These are phyloP conservation scores for Penicillium oxalicum DNA, from an alignment of 2,329 filamentous ascomycete genomes.

Conservation along the genomic window DNA sequence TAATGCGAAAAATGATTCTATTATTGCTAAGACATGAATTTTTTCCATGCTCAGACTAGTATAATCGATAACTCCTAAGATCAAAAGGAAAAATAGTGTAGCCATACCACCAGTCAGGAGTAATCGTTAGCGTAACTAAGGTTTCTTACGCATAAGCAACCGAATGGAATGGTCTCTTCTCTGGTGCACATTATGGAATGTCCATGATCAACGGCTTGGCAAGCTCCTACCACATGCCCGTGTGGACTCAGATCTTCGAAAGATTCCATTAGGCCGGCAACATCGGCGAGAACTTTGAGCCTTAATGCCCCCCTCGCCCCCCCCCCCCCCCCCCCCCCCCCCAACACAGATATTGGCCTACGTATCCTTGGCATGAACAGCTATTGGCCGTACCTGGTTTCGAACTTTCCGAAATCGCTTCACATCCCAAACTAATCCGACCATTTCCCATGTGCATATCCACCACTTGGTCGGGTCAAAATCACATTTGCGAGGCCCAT, in stretches of 20 bases:
- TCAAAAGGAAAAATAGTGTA: constrained; percentile 64
- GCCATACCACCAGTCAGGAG: constrained; percentile 66
- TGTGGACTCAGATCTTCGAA: constrained; percentile 58
- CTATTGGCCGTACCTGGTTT: no score
- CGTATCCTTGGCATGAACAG: no score
- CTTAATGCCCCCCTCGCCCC: constrained; percentile 59
- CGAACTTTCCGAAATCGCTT: no score
- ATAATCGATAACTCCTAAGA: constrained; percentile 71
- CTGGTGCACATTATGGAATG: constrained; percentile 63
- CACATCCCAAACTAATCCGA: no score
- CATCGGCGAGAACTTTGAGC: constrained; percentile 47
- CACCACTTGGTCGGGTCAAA: constrained; percentile 1
- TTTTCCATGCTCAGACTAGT: constrained; percentile 46
- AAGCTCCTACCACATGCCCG: constrained; percentile 52
- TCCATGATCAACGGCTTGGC: constrained; percentile 63
- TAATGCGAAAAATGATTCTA: not conserved
- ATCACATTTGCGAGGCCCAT: constrained; percentile 5
- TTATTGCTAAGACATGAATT: not conserved
- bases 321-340: constrained; percentile 50
- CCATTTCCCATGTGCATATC: no score
- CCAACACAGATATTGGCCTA: constrained; percentile 12
- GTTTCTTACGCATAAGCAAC: constrained; percentile 62
- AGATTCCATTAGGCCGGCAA: constrained; percentile 46
- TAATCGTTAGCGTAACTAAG: constrained; percentile 53
- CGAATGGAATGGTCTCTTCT: constrained; percentile 63